A percentile compares a stretch with the other conserved stretches of the same genome.
Evolutionary conservation across 805 yeast species (phyloP).

Genomic region (Candida piceae): DNA sequence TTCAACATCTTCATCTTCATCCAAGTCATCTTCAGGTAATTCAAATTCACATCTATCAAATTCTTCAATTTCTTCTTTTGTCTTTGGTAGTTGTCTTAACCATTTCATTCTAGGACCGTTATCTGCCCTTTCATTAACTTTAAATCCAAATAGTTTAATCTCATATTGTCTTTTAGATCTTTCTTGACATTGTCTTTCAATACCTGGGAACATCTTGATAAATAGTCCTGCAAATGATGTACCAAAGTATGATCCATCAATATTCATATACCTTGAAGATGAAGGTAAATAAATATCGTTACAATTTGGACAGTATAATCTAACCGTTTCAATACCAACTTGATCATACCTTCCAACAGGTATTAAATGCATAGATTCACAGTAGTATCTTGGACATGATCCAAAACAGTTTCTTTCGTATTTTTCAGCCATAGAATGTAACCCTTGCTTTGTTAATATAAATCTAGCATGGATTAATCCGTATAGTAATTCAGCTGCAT

Average conservation of each 20-base stretch:
- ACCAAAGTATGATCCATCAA: conserved; percentile 97
- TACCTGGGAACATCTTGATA: conserved; percentile 86
- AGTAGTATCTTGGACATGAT: conserved; percentile 80
- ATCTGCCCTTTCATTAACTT: conserved; percentile 63
- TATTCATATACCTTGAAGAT: conserved; percentile 76
- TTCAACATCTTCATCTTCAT: conserved; percentile 16
- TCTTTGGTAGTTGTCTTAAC: conserved; percentile 75
- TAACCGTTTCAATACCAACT: conserved; percentile 87
- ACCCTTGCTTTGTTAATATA: conserved; percentile 83
- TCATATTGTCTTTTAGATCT: conserved; percentile 57
- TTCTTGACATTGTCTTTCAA: conserved; percentile 67
- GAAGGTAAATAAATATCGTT: conserved; percentile 86
- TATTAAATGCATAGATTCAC: conserved; percentile 83
- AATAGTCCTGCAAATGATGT: conserved; percentile 93
- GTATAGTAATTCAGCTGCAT: conserved; percentile 85
- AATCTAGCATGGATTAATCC: conserved; percentile 93
- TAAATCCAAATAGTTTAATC: conserved; percentile 83
- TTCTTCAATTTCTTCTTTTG: conserved; percentile 57
- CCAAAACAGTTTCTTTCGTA: conserved; percentile 89
- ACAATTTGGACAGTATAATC: conserved; percentile 93
- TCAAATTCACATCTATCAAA: conserved; percentile 59
- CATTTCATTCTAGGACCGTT: conserved; percentile 96
- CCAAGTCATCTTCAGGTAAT: conserved; percentile 35
- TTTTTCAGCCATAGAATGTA: conserved; percentile 89
- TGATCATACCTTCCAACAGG: conserved; percentile 91